Conservation (phyloP, 139 green algal species). For the Picochlorum sp. region DNA sequence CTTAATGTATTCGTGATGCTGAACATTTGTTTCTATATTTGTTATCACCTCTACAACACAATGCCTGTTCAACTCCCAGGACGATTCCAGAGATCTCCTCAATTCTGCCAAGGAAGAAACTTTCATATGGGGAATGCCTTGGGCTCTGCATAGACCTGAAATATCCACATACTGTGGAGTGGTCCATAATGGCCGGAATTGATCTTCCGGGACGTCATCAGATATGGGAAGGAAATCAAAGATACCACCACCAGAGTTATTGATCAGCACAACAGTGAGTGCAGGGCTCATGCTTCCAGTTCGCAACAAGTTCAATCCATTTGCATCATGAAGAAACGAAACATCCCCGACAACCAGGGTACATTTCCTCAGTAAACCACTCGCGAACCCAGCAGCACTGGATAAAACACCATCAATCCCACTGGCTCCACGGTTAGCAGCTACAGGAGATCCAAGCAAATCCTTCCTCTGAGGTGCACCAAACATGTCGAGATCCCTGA, state of each 20-base stretch:
- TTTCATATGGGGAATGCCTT: slow-evolving; percentile 71
- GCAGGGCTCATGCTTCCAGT: slow-evolving; percentile 54
- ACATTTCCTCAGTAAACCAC: slow-evolving; percentile 55
- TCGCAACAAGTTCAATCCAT: slow-evolving; percentile 84
- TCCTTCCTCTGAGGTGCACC: slow-evolving; percentile 12
- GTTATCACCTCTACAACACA: slow-evolving; percentile 79
- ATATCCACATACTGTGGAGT: slow-evolving; percentile 87
- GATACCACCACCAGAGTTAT: slow-evolving; percentile 94
- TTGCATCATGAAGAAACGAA: slow-evolving; percentile 97
- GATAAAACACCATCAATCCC: slow-evolving; percentile 95
- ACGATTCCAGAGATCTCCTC: slow-evolving; percentile 47
- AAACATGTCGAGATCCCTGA: slow-evolving; percentile 97
- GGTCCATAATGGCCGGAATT: slow-evolving; percentile 80
- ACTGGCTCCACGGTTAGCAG: slow-evolving; percentile 84
- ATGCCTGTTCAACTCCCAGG: slow-evolving; percentile 72
- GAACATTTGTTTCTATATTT: slow-evolving; percentile 55
- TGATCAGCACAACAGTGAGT: slow-evolving; percentile 89
- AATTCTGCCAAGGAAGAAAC: slow-evolving; percentile 50
- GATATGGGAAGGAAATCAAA: slow-evolving; percentile 94
- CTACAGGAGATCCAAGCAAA: slow-evolving; percentile 40
- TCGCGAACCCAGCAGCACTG: slow-evolving; percentile 84
- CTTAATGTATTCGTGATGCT: slow-evolving; percentile 62
- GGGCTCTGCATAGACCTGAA: slow-evolving; percentile 59
- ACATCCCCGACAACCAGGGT: slow-evolving; percentile 93
- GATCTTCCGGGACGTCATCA: slow-evolving; percentile 41